Percentiles rank a stretch among this genome's conserved stretches.
Evolutionary conservation across 2,329 filamentous ascomycete genomes (phyloP).

Genomic region (Stagonosporopsis chrysanthemi): DNA sequence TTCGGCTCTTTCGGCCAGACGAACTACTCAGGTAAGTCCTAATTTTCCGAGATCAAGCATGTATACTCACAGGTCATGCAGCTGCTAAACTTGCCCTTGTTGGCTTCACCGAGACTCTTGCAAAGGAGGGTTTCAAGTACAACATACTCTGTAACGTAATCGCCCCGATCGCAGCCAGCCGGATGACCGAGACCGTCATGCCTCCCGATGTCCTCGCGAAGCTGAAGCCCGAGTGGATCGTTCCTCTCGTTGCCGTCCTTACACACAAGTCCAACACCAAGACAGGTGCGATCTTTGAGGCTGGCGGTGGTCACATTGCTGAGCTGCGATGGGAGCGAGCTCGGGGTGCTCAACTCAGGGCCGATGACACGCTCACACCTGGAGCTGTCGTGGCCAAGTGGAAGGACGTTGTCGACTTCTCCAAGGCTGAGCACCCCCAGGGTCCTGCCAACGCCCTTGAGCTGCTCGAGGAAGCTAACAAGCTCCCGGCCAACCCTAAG

Average conservation of each 20-base stretch:
- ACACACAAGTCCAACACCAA: conserved; percentile 89
- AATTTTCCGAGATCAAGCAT: conserved; percentile 5
- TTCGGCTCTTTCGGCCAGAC: conserved; percentile 96
- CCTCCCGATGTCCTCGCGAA: conserved; percentile 87
- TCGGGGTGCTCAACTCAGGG: conserved; percentile 85
- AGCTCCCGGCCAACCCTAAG: conserved; percentile 42
- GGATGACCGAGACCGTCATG: conserved; percentile 96
- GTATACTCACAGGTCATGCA: conserved; percentile 38
- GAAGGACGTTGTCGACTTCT: conserved; percentile 87
- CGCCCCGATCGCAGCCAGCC: conserved; percentile 91
- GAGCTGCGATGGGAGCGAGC: conserved; percentile 97
- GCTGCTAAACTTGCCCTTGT: conserved; percentile 95
- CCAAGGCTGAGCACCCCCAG: conserved; percentile 79
- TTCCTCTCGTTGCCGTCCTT: conserved; percentile 87
- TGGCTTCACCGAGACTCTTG: conserved; percentile 96
- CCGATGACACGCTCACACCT: conserved; percentile 86
- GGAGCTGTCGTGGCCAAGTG: conserved; percentile 89
- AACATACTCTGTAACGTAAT: conserved; percentile 97
- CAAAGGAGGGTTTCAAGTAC: conserved; percentile 97
- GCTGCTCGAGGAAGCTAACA: conserved; percentile 58
- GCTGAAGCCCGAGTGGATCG: conserved; percentile 92
- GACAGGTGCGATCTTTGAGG: conserved; percentile 90
- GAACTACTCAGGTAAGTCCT: conserved; percentile 79
- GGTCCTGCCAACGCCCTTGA: conserved; percentile 88
- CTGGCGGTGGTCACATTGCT: conserved; percentile 88